Evolutionary conservation across 208 protist species (phyloP).

Genomic region (Phytomonas francai): DNA sequence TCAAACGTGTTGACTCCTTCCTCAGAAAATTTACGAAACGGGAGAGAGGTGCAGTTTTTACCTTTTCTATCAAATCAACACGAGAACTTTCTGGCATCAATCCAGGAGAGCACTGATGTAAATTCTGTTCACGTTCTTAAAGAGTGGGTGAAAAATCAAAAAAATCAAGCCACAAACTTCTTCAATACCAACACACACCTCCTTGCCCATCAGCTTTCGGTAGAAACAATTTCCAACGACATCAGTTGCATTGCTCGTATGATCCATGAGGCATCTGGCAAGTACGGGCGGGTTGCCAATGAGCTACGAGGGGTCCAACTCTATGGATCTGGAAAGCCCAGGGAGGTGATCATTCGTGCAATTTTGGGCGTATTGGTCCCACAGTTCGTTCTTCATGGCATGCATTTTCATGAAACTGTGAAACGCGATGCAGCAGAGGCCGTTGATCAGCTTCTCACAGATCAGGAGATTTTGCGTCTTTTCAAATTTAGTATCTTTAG

Average conservation of each 20-base stretch:
- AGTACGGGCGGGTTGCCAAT: conserved; percentile 61
- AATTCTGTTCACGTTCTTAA: conserved; percentile 15
- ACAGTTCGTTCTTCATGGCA: conserved; percentile 22
- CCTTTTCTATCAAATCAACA: not conserved
- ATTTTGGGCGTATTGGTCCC: conserved; percentile 43
- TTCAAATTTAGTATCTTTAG: conserved; percentile 1
- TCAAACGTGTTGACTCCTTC: not conserved
- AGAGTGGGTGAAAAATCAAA: conserved; percentile 16
- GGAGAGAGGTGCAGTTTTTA: not conserved
- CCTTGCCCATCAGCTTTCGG: conserved; percentile 7
- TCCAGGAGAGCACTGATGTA: conserved; percentile 14
- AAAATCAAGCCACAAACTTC: conserved; percentile 13
- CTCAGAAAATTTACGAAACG: not conserved
- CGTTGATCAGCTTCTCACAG: not conserved
- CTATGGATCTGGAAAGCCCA: conserved; percentile 39
- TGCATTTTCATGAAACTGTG: not conserved
- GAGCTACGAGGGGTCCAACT: conserved; percentile 67
- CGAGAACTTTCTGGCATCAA: not conserved
- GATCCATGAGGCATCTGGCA: conserved; percentile 26
- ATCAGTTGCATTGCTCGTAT: conserved; percentile 26
- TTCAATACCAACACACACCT: conserved; percentile 13
- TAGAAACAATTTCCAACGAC: conserved; percentile 27
- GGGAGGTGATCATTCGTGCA: conserved; percentile 52
- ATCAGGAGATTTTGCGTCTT: not conserved
- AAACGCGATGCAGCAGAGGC: not conserved